These are phyloP conservation scores for Yamadazyma dendronema DNA, from an alignment of 1,139 yeast species.

Conservation along the genomic window DNA sequence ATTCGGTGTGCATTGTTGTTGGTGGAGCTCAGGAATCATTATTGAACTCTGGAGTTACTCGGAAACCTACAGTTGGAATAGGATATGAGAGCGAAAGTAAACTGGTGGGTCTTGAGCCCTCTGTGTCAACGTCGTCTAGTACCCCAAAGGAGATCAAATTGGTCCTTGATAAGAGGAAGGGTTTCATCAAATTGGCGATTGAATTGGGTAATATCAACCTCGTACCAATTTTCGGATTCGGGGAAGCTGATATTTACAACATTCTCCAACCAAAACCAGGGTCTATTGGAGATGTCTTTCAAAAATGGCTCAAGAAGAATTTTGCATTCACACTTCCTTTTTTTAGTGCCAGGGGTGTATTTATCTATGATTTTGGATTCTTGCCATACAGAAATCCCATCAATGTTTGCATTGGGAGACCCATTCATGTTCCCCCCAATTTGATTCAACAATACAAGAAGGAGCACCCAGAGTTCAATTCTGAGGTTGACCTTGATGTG, in stretches of 20 bases:
- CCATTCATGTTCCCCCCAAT: constrained; percentile 64
- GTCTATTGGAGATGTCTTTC: constrained; percentile 56
- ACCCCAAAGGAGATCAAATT: constrained; percentile 26
- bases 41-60: constrained; percentile 43
- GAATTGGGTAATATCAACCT: constrained; percentile 72
- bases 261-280: constrained; percentile 54
- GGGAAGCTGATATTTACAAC: constrained; percentile 81
- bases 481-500: constrained; percentile 20
- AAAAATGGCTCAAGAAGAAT: constrained; percentile 65
- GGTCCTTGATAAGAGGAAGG: constrained; percentile 76
- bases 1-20: constrained; percentile 82
- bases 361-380: constrained; percentile 89
- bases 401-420: constrained; percentile 76
- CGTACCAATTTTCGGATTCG: constrained; percentile 91
- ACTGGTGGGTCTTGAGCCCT: too few species aligned
- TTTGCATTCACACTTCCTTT: constrained; percentile 87
- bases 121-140: constrained; percentile 1
- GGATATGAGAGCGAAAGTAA: constrained; percentile 42
- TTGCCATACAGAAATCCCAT: constrained; percentile 84
- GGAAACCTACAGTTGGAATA: constrained; percentile 34
- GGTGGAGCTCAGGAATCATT: constrained; percentile 96
- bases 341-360: constrained; percentile 89
- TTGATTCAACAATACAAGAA: constrained; percentile 30
- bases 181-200: constrained; percentile 84
- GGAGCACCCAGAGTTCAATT: constrained; percentile 26